Percentiles rank a stretch among this genome's conserved stretches.
These are phyloP conservation scores for Clonostachys rhizophaga DNA, from an alignment of 2,329 filamentous ascomycete genomes.

Conservation along the genomic window DNA sequence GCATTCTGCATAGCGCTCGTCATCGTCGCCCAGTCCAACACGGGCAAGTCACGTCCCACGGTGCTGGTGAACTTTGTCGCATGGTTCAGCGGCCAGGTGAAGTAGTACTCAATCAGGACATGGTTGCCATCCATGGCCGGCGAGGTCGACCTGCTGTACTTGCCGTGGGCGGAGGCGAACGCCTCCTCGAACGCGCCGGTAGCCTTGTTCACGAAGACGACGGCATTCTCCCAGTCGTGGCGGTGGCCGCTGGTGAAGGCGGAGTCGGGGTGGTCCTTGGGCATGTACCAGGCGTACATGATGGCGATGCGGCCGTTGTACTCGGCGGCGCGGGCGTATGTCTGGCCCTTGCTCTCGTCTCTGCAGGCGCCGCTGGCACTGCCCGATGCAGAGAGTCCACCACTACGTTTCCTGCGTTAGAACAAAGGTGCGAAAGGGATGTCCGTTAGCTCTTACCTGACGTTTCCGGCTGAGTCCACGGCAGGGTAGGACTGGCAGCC, in stretches of 20 bases:
- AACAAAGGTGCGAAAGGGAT: no score
- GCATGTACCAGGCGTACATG: conserved; percentile 40
- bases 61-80: conserved; percentile 23
- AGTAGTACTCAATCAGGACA: conserved; percentile 23
- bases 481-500: conserved; percentile 60
- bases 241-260: conserved; percentile 23
- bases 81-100: conserved; percentile 23
- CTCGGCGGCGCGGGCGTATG: conserved; percentile 24
- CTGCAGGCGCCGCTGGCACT: conserved; percentile 19
- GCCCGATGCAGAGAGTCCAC: conserved; percentile 23
- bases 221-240: conserved; percentile 32
- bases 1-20: conserved; percentile 23
- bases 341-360: conserved; percentile 23
- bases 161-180: conserved; percentile 18
- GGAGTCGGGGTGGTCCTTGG: conserved; percentile 34
- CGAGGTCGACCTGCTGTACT: conserved; percentile 12
- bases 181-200: conserved; percentile 7
- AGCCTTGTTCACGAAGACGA: conserved; percentile 24
- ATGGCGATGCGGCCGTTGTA: conserved; percentile 23
- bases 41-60: conserved; percentile 26
- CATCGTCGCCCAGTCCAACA: conserved; percentile 37
- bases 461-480: conserved; percentile 51
- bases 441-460: conserved; percentile 33
- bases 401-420: conserved; percentile 11
- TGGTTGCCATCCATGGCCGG: conserved; percentile 11